Evolutionary conservation across 2,329 filamentous ascomycete species (phyloP).

Genomic region (Aurifilum marmelostoma): DNA sequence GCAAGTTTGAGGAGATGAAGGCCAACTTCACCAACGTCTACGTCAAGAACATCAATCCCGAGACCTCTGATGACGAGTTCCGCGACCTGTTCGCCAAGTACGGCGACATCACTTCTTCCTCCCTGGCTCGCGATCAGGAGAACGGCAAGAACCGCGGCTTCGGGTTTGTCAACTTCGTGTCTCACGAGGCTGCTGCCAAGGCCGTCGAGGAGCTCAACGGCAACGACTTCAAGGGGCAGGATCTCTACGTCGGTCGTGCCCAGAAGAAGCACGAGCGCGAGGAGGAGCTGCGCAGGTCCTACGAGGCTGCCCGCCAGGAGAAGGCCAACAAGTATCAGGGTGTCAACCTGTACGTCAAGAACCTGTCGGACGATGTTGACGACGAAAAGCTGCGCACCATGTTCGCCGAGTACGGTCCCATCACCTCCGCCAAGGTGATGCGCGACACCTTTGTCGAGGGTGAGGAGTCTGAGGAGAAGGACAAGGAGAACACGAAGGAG

Average conservation of each 20-base stretch:
- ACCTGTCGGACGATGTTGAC: slow-evolving; percentile 93
- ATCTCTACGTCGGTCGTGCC: slow-evolving; percentile 95
- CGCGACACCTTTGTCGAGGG: slow-evolving; percentile 71
- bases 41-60: slow-evolving; percentile 92
- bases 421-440: slow-evolving; percentile 99
- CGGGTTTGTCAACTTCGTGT: slow-evolving; percentile 94
- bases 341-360: slow-evolving; percentile 99
- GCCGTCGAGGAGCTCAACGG: slow-evolving; percentile 93
- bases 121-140: slow-evolving; percentile 84
- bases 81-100: slow-evolving; percentile 88
- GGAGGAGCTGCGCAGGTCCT: slow-evolving; percentile 98
- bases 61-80: slow-evolving; percentile 92
- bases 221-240: slow-evolving; percentile 90
- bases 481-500: slow-evolving; percentile 54
- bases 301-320: slow-evolving; percentile 95
- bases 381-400: slow-evolving; percentile 96
- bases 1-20: slow-evolving; percentile 99
- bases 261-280: slow-evolving; percentile 99
- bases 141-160: slow-evolving; percentile 90
- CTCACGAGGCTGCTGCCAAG: slow-evolving; percentile 81
- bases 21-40: slow-evolving; percentile 99
- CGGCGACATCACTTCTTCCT: slow-evolving; percentile 94
- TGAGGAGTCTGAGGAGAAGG: slow-evolving; percentile 56
- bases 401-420: slow-evolving; percentile 88
- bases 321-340: slow-evolving; percentile 99